Conservation (phyloP, 768 basidiomycete species). For the Xerocomellus intermedius region DNA sequence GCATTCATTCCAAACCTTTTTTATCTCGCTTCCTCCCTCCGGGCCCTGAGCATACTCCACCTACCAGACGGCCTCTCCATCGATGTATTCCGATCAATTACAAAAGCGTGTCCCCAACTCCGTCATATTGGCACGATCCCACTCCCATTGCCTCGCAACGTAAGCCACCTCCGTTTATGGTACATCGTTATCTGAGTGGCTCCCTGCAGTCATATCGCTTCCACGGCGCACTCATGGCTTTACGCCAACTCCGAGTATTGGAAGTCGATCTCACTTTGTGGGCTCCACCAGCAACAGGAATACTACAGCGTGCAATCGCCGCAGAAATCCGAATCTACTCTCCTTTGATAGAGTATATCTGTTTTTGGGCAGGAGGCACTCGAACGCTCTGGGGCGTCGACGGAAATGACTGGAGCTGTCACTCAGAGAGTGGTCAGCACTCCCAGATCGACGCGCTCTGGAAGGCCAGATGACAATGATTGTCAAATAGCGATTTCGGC, state of each 20-base stretch:
- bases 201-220: constrained; percentile 35
- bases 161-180: constrained; percentile 24
- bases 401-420: constrained; percentile 37
- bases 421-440: constrained; percentile 27
- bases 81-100: constrained; percentile 33
- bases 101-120: constrained; percentile 34
- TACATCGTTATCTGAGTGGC: constrained; percentile 20
- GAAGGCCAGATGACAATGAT: constrained; percentile 24
- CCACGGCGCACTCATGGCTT: constrained; percentile 33
- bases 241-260: constrained; percentile 35
- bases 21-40: constrained; percentile 31
- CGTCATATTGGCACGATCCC: constrained; percentile 40
- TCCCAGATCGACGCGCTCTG: constrained; percentile 30
- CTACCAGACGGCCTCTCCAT: constrained; percentile 33
- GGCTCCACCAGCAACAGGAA: constrained; percentile 31
- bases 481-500: constrained; percentile 14
- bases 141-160: constrained; percentile 35
- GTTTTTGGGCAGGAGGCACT: constrained; percentile 34
- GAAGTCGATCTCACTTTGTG: constrained; percentile 39
- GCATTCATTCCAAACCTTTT: constrained; percentile 33
- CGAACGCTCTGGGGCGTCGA: constrained; percentile 32
- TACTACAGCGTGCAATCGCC: constrained; percentile 36
- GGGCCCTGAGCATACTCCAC: constrained; percentile 36
- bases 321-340: constrained; percentile 40
- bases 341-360: constrained; percentile 34